These are phyloP conservation scores for Solanum pinnatisectum DNA, from an alignment of 257 asterid genomes.

Conservation along the genomic window DNA sequence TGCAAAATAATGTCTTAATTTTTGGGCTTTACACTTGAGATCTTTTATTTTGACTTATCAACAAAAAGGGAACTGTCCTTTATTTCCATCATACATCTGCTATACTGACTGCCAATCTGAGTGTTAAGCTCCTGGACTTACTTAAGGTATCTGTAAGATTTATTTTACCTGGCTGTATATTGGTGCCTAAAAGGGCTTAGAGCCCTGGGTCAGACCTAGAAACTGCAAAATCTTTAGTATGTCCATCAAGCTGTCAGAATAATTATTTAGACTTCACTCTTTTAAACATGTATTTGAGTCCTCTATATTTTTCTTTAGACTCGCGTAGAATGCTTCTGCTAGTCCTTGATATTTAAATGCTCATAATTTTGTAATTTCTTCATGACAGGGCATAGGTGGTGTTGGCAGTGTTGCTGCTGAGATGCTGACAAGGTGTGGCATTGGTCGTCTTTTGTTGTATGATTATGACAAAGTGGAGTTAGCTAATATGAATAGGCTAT, in stretches of 20 bases:
- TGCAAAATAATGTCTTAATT: neutral
- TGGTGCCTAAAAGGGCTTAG: neutral
- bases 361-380: neutral
- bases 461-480: slow-evolving; percentile 99
- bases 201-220: neutral
- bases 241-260: neutral
- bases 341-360: too few relatives aligned
- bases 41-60: neutral
- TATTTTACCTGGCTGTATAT: neutral
- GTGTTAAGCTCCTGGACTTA: neutral
- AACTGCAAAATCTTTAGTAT: neutral
- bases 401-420: slow-evolving; percentile 99
- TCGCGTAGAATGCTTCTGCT: neutral
- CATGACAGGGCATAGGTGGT: slow-evolving; percentile 92
- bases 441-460: slow-evolving; percentile 89
- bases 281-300: neutral
- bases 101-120: neutral
- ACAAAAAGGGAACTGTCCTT: neutral
- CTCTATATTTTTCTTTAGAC: neutral
- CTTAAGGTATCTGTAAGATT: neutral
- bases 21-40: neutral
- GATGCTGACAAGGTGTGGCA: slow-evolving; percentile 98
- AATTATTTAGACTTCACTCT: neutral
- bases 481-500: slow-evolving; percentile 98
- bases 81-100: neutral